Evolutionary conservation across 83 land plant species (phyloP).

Genomic region (Diphasiastrum complanatum): DNA sequence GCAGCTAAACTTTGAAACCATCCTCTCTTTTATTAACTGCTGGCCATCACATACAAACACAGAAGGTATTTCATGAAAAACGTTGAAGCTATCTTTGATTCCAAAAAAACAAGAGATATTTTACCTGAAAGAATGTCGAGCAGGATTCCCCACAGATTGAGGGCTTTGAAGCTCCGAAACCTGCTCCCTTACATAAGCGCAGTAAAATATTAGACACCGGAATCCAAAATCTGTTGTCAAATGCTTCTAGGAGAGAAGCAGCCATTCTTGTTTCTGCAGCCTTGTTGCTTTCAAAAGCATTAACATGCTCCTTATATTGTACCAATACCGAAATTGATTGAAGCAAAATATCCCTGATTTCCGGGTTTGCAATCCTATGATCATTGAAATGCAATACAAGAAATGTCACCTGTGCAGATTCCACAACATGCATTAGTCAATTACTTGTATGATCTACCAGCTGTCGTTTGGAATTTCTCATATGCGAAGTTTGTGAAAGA

Average conservation of each 20-base stretch:
- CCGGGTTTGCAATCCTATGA: slow-evolving; percentile 77
- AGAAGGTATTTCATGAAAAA: background rate
- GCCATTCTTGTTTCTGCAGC: slow-evolving; percentile 69
- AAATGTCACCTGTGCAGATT: slow-evolving; percentile 70
- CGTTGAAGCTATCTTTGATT: background rate
- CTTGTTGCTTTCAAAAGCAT: slow-evolving; percentile 65
- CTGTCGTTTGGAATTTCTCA: no score
- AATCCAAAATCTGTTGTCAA: slow-evolving; percentile 96
- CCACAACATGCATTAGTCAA: no score
- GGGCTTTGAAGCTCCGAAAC: slow-evolving; percentile 76
- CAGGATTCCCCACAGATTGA: slow-evolving; percentile 62
- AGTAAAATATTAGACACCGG: slow-evolving; percentile 82
- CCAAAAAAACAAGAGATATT: background rate
- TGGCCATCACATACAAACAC: no score
- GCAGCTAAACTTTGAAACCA: no score
- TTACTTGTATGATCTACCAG: no score
- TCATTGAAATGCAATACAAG: slow-evolving; percentile 90
- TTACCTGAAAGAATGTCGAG: slow-evolving; percentile 78
- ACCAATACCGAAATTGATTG: slow-evolving; percentile 97
- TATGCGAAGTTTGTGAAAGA: no score
- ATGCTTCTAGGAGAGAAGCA: slow-evolving; percentile 61
- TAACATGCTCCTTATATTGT: slow-evolving; percentile 75
- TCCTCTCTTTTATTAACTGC: no score
- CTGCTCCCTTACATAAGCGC: slow-evolving; percentile 83
- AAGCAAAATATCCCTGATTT: slow-evolving; percentile 76